Base-by-base conservation (phyloP, 2,329 filamentous ascomycete species). In the Cercospora sojina region DNA sequence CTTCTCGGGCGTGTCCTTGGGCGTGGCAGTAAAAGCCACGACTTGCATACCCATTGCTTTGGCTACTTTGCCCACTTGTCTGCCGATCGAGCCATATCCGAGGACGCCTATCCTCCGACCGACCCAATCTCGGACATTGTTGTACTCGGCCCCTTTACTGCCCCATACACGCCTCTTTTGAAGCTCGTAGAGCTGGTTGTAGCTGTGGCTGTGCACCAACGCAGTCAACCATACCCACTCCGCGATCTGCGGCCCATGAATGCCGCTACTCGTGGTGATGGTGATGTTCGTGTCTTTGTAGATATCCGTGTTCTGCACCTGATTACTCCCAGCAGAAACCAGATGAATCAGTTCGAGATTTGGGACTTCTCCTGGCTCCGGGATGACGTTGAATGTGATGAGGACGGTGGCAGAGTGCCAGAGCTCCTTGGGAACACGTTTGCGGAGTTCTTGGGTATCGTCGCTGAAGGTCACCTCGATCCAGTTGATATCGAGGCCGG, bases 21-120 rank as follows among this genome's bases (percentile, higher is more conserved):
- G 85, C 27, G 86, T 86, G 0, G 90, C 87, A 0, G 91, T 94
- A 80, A 90, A 93, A 0, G 91, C 91, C 74, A 92, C 83, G 0
- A 94, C 86, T 29, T 87, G 83, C 84, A 91, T 89, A 18, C 91
- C 91, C 84, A 79, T 70, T 10, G 75, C 76, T 35, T 74, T 73
- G 12, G 74, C 77, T 16, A 78, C 74, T 13, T 76, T 63, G 12
- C 74, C 77, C 2, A 78, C 84, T 76, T 88, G 86, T 67, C 87
- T 78, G 13, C 87, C 87, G 68, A 89, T 88, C 72, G 83, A 86
- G 5, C 87, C 87, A 70, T 89, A 89, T 0, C 87, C 87, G 10
- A 88, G 73, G 13, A 90, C 84, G 0, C 87, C 88, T 1, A 90
- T 79, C 27, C 83, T 79, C 72, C 85, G 84, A 0, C 85, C 86